Conservation (phyloP, 345 rosid species). For the thale cress (Arabidopsis thaliana) region DNA sequence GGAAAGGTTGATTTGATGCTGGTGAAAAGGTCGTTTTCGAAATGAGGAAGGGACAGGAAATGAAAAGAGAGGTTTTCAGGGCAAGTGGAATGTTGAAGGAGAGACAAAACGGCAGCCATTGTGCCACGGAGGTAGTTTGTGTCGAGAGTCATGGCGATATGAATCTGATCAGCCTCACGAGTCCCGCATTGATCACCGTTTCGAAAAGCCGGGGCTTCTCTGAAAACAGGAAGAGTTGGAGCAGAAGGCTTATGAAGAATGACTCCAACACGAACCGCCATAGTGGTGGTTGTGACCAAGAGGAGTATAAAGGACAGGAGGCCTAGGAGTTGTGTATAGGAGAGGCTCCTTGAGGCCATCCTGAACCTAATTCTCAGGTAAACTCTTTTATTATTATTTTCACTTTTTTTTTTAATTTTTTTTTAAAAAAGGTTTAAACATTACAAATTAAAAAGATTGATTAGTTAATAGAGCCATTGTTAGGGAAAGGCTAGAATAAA, state of each 20-base stretch:
- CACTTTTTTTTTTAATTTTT: neutral
- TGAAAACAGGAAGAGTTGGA: conserved; percentile 51
- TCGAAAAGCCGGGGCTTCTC: conserved; percentile 63
- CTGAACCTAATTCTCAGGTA: conserved; percentile 51
- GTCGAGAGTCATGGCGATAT: conserved; percentile 69
- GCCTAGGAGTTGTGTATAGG: conserved; percentile 54
- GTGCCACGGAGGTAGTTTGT: conserved; percentile 75
- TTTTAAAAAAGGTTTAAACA: neutral
- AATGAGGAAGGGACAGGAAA: conserved; percentile 58
- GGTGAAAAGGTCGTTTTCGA: conserved; percentile 48
- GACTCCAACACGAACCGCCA: conserved; percentile 49
- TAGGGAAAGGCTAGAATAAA: conserved; percentile 40
- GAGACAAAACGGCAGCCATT: conserved; percentile 68
- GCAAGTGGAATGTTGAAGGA: conserved; percentile 62
- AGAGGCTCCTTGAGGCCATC: conserved; percentile 68
- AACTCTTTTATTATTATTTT: conserved; percentile 31
- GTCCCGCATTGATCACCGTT: conserved; percentile 56
- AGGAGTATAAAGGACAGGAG: conserved; percentile 69
- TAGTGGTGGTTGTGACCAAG: conserved; percentile 42
- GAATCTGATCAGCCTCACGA: conserved; percentile 46
- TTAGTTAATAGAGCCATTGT: conserved; percentile 45
- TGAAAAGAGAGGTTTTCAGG: conserved; percentile 71
- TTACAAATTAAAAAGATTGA: conserved; percentile 39
- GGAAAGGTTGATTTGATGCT: conserved; percentile 65
- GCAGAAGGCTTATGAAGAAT: conserved; percentile 45